Evolutionary conservation across 352 stramenopile species (phyloP).

Genomic region (Pythium rhizo-oryzae): DNA sequence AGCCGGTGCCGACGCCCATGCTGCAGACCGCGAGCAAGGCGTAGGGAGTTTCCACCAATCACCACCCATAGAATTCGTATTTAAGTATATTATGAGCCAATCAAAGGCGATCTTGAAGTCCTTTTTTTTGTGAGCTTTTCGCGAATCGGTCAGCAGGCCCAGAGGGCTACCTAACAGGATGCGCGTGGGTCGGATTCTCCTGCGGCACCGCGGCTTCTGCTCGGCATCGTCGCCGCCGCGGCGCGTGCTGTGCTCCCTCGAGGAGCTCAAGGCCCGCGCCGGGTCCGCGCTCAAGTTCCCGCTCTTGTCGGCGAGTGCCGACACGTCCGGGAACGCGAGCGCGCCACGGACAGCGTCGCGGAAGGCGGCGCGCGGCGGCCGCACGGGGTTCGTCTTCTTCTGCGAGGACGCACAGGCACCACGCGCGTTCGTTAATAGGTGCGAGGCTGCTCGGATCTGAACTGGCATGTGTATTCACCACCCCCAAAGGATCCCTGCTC

Average conservation of each 20-base stretch:
- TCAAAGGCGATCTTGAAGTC: not conserved
- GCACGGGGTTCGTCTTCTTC: constrained; percentile 72
- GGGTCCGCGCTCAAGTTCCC: constrained; percentile 69
- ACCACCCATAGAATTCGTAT: constrained; percentile 3
- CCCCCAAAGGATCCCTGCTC: not conserved
- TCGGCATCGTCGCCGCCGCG: not conserved
- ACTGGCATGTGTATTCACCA: not conserved
- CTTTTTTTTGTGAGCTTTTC: not conserved
- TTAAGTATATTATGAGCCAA: constrained; percentile 13
- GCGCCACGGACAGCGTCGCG: constrained; percentile 2
- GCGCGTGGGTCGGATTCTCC: too few relatives aligned
- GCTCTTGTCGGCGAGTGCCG: constrained; percentile 18
- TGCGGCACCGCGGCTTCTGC: constrained; percentile 24
- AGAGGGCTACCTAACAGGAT: too few relatives aligned
- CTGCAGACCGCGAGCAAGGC: constrained; percentile 33
- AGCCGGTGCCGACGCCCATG: constrained; percentile 59
- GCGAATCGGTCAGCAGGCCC: not conserved
- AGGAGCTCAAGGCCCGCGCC: constrained; percentile 43
- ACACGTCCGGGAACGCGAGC: not conserved
- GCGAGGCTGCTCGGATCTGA: too few relatives aligned
- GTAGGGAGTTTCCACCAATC: constrained; percentile 15
- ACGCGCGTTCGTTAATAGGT: constrained; percentile 59
- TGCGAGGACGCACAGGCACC: constrained; percentile 43
- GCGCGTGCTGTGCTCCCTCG: constrained; percentile 61
- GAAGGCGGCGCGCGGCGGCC: constrained; percentile 30